These are phyloP conservation scores for Alternaria sp. DNA, from an alignment of 2,329 filamentous ascomycete species.

Conservation along the genomic window DNA sequence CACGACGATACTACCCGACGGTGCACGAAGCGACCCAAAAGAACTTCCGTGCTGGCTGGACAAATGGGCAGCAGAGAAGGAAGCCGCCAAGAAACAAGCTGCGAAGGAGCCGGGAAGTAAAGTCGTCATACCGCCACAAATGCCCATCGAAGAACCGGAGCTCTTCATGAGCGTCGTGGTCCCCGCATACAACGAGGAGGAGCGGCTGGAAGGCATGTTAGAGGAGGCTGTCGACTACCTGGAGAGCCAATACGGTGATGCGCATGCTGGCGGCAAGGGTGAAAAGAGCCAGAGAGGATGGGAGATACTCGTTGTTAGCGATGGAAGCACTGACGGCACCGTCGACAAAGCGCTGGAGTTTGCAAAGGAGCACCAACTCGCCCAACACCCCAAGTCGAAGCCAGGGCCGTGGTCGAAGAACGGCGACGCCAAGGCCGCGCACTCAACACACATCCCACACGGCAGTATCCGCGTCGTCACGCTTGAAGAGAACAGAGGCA, in stretches of 20 bases:
- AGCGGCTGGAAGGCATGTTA: conserved; percentile 81
- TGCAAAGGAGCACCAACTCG: conserved; percentile 70
- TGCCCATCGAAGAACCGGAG: conserved; percentile 74
- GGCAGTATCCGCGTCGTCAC: conserved; percentile 82
- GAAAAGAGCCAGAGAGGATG: conserved; percentile 80
- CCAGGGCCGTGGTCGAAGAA: conserved; percentile 61
- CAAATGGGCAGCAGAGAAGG: conserved; percentile 68
- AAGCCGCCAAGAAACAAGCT: conserved; percentile 45
- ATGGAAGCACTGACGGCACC: conserved; percentile 85
- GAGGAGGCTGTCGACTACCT: conserved; percentile 90
- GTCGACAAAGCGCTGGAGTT: conserved; percentile 81
- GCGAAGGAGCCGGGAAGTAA: conserved; percentile 30
- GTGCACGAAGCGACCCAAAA: conserved; percentile 61
- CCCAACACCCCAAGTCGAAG: conserved; percentile 42
- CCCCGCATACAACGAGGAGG: conserved; percentile 93
- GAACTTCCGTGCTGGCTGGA: conserved; percentile 88
- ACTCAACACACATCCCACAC: conserved; percentile 67
- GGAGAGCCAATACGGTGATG: conserved; percentile 73
- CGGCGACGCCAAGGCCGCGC: conserved; percentile 40
- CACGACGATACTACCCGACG: conserved; percentile 73
- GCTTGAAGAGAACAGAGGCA: conserved; percentile 83
- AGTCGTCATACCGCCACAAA: conserved; percentile 43
- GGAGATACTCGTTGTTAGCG: conserved; percentile 91
- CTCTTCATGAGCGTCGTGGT: conserved; percentile 92
- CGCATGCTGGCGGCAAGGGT: conserved; percentile 55